Percentiles rank a stretch among this genome's conserved stretches.
Evolutionary conservation across 345 rosid genomes (phyloP).

Genomic region (Erucastrum elatum): DNA sequence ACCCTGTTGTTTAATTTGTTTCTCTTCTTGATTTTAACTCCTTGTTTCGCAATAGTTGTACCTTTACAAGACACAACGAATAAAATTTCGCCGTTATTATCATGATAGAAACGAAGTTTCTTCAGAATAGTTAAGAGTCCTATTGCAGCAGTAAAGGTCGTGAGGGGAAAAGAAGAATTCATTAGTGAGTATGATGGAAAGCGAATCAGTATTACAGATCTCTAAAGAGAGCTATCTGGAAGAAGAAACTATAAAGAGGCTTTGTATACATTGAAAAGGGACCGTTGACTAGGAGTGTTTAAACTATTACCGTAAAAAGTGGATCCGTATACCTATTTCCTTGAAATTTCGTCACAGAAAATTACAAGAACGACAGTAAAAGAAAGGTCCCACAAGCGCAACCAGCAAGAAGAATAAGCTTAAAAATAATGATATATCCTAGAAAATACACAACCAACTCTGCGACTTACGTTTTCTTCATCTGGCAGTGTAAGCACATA

Average conservation of each 20-base stretch:
- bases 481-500: too few species aligned
- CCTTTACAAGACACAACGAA: too few species aligned
- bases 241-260: neutral
- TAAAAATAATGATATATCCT: too few species aligned
- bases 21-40: too few species aligned
- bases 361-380: neutral
- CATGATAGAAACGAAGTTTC: neutral
- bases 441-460: too few species aligned
- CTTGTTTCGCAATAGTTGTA: too few species aligned
- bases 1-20: too few species aligned
- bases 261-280: neutral
- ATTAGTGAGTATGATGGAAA: neutral
- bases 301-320: neutral
- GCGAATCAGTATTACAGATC: neutral
- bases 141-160: neutral
- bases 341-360: neutral
- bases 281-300: neutral
- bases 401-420: neutral
- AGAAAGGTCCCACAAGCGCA: neutral
- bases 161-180: neutral
- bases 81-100: too few species aligned
- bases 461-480: too few species aligned
- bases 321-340: neutral
- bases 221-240: neutral
- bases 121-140: neutral